Conservation (phyloP, 1,284 basidiomycete genomes). For the Pseudozyma pruni region DNA sequence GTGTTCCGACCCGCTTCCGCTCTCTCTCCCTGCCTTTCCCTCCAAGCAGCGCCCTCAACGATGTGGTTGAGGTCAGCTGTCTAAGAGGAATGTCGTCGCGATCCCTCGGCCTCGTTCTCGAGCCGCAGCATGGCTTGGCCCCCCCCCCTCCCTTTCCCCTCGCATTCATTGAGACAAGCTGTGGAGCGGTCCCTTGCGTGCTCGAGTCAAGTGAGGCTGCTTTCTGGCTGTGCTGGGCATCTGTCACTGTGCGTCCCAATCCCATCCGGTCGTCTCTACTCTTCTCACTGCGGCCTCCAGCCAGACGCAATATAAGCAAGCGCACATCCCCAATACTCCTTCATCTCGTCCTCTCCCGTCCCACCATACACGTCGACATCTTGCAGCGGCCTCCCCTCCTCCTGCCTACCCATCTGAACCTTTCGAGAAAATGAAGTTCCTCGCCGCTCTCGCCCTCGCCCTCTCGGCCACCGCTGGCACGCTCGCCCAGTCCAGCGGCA, state of each 20-base stretch:
- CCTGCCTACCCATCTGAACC: background rate
- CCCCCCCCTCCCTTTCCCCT: background rate
- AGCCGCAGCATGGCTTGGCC: background rate
- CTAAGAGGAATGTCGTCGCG: no score
- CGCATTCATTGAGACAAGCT: background rate
- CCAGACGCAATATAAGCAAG: conserved; percentile 14
- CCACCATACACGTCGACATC: conserved; percentile 11
- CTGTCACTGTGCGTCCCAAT: no score
- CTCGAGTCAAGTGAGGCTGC: no score
- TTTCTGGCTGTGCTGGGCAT: no score
- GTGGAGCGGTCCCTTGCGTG: no score
- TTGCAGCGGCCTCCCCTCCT: background rate
- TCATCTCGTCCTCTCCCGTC: background rate
- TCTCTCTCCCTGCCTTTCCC: no score
- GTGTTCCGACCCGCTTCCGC: no score
- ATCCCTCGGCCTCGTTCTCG: background rate
- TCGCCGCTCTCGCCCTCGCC: conserved; percentile 35
- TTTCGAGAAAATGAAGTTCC: conserved; percentile 50
- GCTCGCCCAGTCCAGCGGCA: conserved; percentile 34
- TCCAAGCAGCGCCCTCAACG: no score
- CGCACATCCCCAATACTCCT: background rate
- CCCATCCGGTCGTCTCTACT: background rate
- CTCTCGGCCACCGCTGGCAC: conserved; percentile 40
- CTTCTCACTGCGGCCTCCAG: background rate
- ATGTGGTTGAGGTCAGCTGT: no score